Base-by-base conservation (phyloP, 192 early-diverging fungal species). In the Podila epigama region DNA sequence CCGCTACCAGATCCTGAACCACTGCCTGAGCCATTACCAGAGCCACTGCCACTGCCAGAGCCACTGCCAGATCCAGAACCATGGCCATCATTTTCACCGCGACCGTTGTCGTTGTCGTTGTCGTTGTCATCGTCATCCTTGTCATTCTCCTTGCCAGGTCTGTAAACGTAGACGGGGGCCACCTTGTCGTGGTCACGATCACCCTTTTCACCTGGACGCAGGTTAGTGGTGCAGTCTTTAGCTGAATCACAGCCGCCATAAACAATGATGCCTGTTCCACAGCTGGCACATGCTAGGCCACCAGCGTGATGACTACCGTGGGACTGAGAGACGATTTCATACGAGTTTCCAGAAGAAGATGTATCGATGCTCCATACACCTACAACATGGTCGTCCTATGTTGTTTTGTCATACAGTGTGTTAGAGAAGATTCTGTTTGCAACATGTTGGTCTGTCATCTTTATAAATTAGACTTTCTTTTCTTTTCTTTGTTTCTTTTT, bases 321-420 rank as follows among this genome's bases (percentile, higher is more conserved):
- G 3, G 73, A 68, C 34, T 50, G 53, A 12, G 50, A 1, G 22
- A 34, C 34, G 61, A 77, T 31, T 32, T 54, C 37, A 27, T 68
- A 77, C 18, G 22, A 50, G 27, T 37, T 16, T 11, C 51, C n/a
- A n/a, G 66, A 63, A 8, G 22, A 11, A 10, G 50, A 35, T 15
- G 61, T 48, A 31, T 77, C 66, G 22, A 77, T 64, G 18, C 60
- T 77, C 66, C 60, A 77, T 18, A 77, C 73, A 37, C 60, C 61
- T 9, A 77, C 60, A 4, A 60, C 73, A 4, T 61, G 54, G 18
- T 57, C 34, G 20, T 68, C 68, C 73, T 77, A 57, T 61, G 2
- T 16, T 22, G 3, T 12, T 27, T 40, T 28, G 27, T 32, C 11
- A 61, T 20, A 57, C 0, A 4, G 3, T 29, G 27, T 8, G n/a